Conservation (phyloP, 352 stramenopile genomes). For the Pythium monospermum region DNA sequence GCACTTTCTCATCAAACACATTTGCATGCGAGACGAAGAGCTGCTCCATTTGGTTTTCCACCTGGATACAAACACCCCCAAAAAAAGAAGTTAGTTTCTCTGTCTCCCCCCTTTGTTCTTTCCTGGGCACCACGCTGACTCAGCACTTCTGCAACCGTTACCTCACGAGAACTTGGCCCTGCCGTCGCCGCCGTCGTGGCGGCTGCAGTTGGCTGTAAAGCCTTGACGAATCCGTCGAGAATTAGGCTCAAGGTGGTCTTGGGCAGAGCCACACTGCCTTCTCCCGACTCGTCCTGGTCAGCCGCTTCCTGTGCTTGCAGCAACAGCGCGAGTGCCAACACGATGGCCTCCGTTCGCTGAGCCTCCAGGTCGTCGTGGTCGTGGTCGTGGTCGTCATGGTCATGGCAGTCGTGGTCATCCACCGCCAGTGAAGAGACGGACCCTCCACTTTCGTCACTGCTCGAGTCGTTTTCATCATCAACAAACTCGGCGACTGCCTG, state of each 20-base stretch:
- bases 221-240: constrained; percentile 49
- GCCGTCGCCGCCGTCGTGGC: no score
- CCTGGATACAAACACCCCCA: constrained; percentile 15
- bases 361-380: constrained; percentile 12
- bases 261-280: constrained; percentile 34
- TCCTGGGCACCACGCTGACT: not conserved
- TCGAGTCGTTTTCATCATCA: not conserved
- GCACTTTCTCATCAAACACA: constrained; percentile 82
- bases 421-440: no score
- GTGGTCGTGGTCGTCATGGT: not conserved
- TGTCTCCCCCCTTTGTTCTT: constrained; percentile 2
- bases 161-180: no score
- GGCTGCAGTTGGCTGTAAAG: no score
- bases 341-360: constrained; percentile 26
- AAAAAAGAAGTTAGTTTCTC: not conserved
- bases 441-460: no score
- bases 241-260: constrained; percentile 57
- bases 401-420: not conserved
- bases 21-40: constrained; percentile 75
- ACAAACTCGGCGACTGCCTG: not conserved
- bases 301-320: constrained; percentile 43
- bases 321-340: constrained; percentile 51
- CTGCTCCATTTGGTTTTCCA: constrained; percentile 64
- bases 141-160: constrained; percentile 37
- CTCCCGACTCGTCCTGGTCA: constrained; percentile 18